A percentile compares a stretch with the other conserved stretches of the same genome.
These are phyloP conservation scores for Globisporangium takayamanum DNA, from an alignment of 352 stramenopile species.

Conservation along the genomic window DNA sequence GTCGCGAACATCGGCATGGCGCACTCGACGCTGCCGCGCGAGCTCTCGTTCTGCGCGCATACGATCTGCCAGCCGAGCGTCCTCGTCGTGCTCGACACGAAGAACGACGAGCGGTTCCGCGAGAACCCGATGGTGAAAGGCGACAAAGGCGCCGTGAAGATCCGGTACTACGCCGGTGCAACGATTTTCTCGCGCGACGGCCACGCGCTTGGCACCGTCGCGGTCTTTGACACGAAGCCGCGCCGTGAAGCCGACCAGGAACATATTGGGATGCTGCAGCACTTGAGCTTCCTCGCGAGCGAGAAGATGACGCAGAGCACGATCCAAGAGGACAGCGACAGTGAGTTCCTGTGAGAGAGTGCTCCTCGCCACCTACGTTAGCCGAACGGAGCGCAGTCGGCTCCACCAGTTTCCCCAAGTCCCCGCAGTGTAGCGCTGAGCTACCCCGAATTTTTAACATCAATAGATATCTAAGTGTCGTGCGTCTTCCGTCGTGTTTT, in stretches of 20 bases:
- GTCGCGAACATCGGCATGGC: conserved; percentile 84
- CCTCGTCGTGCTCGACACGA: conserved; percentile 80
- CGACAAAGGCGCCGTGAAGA: conserved; percentile 78
- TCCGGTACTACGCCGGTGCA: conserved; percentile 81
- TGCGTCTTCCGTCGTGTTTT: too few relatives aligned
- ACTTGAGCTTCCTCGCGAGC: conserved; percentile 81
- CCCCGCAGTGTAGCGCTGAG: not conserved
- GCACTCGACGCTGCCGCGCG: conserved; percentile 67
- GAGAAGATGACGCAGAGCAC: conserved; percentile 87
- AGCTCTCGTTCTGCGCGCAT: conserved; percentile 82
- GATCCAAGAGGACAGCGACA: conserved; percentile 73
- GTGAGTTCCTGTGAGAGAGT: conserved; percentile 49
- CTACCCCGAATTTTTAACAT: not conserved
- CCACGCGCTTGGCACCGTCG: conserved; percentile 76
- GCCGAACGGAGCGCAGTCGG: not conserved
- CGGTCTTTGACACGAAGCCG: conserved; percentile 78
- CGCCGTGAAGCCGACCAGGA: conserved; percentile 73
- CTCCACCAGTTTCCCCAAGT: too few relatives aligned
- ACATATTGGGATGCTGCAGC: conserved; percentile 84
- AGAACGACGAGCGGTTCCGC: conserved; percentile 79
- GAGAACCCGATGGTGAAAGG: conserved; percentile 87
- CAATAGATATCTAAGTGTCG: not conserved
- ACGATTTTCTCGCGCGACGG: conserved; percentile 79
- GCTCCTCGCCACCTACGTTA: not conserved
- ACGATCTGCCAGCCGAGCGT: conserved; percentile 79